phyloP scores from a whole-genome alignment of 768 basidiomycete genomes.

The Leucosporidium creatinivorum region DNA sequence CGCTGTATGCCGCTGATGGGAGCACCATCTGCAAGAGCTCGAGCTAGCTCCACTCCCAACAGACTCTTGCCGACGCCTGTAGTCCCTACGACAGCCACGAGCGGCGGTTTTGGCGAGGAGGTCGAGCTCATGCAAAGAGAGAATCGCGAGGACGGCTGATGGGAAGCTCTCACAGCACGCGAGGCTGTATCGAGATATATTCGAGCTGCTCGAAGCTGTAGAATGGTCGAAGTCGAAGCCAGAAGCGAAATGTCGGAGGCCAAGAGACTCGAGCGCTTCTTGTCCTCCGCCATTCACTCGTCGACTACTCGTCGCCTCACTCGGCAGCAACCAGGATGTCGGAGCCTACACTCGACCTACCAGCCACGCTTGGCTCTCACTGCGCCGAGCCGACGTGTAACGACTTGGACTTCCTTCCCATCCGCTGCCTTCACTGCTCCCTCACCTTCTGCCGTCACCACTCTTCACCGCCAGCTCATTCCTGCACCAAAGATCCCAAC shows the following conservation, averaged over 20 bases:
- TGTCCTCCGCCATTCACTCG: background rate
- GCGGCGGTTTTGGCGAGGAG: constrained; percentile 6
- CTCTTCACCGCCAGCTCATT: constrained; percentile 55
- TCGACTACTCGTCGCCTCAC: constrained; percentile 28
- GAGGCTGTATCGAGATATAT: too few species aligned
- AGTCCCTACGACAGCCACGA: constrained; percentile 83
- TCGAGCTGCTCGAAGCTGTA: too few species aligned
- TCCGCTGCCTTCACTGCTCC: constrained; percentile 55
- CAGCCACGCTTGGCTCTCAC: constrained; percentile 54
- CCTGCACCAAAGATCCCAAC: constrained; percentile 45
- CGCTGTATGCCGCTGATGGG: background rate
- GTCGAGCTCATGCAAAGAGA: background rate
- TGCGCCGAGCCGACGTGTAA: constrained; percentile 60
- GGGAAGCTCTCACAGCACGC: too few species aligned
- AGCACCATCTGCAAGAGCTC: constrained; percentile 39
- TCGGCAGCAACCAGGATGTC: background rate
- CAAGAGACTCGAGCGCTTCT: too few species aligned
- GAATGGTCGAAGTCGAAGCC: too few species aligned
- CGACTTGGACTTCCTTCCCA: constrained; percentile 67
- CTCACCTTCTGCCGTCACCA: constrained; percentile 60
- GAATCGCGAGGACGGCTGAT: background rate
- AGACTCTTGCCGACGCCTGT: constrained; percentile 94
- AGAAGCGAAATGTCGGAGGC: too few species aligned
- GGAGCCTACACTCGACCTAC: constrained; percentile 33
- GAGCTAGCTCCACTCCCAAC: constrained; percentile 78